phyloP scores from a whole-genome alignment of 306 rosid genomes.

The Arachis hypogaea region DNA sequence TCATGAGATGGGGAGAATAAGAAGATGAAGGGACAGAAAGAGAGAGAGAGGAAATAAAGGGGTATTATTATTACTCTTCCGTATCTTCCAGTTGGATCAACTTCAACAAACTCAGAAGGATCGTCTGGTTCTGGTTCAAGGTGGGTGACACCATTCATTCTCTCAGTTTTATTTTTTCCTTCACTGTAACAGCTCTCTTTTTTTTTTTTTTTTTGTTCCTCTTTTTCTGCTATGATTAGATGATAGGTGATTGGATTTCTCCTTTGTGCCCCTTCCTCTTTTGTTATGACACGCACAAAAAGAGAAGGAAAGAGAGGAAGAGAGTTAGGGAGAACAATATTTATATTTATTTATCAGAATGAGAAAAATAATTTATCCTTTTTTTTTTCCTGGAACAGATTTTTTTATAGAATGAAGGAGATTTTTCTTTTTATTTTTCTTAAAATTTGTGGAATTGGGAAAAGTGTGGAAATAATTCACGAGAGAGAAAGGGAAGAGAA shows the following conservation, averaged over 20 bases:
- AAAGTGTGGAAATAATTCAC: slow-evolving; percentile 32
- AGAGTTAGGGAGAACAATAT: slow-evolving; percentile 17
- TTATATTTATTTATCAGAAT: slow-evolving; percentile 32
- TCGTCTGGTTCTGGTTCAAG: slow-evolving; percentile 64
- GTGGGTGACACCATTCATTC: slow-evolving; percentile 64
- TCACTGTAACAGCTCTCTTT: slow-evolving; percentile 15
- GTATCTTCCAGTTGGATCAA: slow-evolving; percentile 98
- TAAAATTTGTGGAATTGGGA: neutral
- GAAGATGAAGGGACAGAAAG: neutral
- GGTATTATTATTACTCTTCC: slow-evolving; percentile 74
- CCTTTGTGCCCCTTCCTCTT: slow-evolving; percentile 38
- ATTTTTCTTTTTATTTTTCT: neutral
- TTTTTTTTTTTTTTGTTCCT: neutral
- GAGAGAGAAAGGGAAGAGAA: slow-evolving; percentile 4
- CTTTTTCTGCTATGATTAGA: slow-evolving; percentile 33
- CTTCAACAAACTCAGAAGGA: slow-evolving; percentile 80
- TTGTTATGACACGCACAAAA: slow-evolving; percentile 55
- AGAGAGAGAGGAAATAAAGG: slow-evolving; percentile 1
- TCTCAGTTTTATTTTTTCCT: slow-evolving; percentile 32
- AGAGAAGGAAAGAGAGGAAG: slow-evolving; percentile 34
- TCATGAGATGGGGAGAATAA: neutral
- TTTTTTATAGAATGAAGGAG: neutral
- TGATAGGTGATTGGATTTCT: neutral
- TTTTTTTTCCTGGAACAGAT: no score
- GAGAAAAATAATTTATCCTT: no score